These are phyloP conservation scores for Solanum chaucha DNA, from an alignment of 257 asterid genomes.

Conservation along the genomic window DNA sequence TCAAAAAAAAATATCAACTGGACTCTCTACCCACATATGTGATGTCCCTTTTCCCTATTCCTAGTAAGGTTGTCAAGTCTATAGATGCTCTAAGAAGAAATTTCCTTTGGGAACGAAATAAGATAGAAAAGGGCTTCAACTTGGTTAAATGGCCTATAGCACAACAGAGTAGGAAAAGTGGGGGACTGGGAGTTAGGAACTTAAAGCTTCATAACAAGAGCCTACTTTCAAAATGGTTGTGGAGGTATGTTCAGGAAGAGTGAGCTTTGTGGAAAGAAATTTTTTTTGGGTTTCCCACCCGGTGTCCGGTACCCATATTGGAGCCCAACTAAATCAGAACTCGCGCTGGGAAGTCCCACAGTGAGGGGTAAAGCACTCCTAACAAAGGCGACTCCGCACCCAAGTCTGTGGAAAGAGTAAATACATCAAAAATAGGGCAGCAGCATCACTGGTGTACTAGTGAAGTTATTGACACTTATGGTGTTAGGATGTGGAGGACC, in stretches of 20 bases:
- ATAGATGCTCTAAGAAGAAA: background rate
- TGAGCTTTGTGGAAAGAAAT: background rate
- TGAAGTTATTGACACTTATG: no score
- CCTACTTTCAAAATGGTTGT: background rate
- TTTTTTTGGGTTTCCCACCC: background rate
- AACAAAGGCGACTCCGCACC: background rate
- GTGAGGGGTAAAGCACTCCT: background rate
- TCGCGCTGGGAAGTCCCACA: background rate
- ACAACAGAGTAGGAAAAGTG: background rate
- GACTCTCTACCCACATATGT: background rate
- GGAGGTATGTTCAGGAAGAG: background rate
- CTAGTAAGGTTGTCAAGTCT: background rate
- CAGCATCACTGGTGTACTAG: background rate
- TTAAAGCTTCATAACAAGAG: background rate
- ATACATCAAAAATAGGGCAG: background rate
- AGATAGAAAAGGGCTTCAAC: background rate
- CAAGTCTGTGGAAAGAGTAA: background rate
- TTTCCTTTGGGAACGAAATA: background rate
- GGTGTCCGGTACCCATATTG: background rate
- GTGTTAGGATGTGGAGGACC: no score
- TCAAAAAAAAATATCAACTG: background rate
- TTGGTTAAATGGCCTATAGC: background rate
- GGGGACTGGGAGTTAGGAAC: background rate
- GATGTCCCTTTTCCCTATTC: background rate
- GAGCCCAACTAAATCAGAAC: background rate